Evolutionary conservation across 768 basidiomycete genomes (phyloP).

Genomic region (Gymnopilus dilepis): DNA sequence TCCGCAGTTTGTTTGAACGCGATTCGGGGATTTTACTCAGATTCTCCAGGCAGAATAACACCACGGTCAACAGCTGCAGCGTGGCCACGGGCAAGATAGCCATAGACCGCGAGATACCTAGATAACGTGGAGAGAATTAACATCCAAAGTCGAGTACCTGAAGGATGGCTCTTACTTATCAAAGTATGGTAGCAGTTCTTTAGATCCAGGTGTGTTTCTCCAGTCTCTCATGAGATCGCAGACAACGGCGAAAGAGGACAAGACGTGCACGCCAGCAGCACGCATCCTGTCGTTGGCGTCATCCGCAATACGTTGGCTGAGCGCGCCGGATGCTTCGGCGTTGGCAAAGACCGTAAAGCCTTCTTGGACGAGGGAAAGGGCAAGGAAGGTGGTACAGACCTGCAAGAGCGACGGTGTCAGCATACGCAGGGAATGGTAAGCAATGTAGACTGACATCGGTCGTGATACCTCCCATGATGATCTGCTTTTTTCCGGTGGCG

Average conservation of each 20-base stretch:
- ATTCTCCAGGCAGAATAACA: constrained; percentile 27
- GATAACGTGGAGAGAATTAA: neutral
- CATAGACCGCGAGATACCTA: constrained; percentile 33
- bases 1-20: too few species aligned
- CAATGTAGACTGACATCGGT: constrained; percentile 44
- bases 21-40: too few species aligned
- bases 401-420: constrained; percentile 19
- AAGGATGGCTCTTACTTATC: constrained; percentile 41
- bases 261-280: constrained; percentile 48
- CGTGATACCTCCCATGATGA: constrained; percentile 54
- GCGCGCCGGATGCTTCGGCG: constrained; percentile 51
- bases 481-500: constrained; percentile 54
- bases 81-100: constrained; percentile 33
- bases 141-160: neutral
- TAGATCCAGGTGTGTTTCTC: constrained; percentile 50
- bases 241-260: constrained; percentile 49
- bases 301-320: constrained; percentile 42
- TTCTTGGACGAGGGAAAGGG: constrained; percentile 48
- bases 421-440: neutral
- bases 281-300: constrained; percentile 56
- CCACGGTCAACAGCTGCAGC: constrained; percentile 31
- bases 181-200: constrained; percentile 48
- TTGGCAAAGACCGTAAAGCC: constrained; percentile 56
- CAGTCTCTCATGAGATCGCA: constrained; percentile 57
- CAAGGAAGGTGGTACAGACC: constrained; percentile 56